Evolutionary conservation across 441 rosid genomes (phyloP).

Genomic region (Adansonia gregorii): DNA sequence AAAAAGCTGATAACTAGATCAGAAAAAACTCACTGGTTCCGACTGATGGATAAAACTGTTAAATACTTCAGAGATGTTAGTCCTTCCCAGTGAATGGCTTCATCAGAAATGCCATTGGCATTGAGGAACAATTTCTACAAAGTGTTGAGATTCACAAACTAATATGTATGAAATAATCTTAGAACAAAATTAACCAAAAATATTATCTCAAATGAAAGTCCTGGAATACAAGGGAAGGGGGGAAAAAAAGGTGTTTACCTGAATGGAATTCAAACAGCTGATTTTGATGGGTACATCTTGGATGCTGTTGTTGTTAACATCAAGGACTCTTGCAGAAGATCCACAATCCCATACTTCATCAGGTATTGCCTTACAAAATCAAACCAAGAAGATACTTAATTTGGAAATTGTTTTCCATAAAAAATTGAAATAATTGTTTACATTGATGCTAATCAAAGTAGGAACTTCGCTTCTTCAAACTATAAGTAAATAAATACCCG

Average conservation of each 20-base stretch:
- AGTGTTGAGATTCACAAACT: constrained; percentile 22
- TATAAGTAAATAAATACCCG: background rate
- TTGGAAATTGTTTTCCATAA: constrained; percentile 11
- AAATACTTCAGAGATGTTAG: constrained; percentile 56
- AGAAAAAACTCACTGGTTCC: constrained; percentile 57
- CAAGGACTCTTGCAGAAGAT: constrained; percentile 61
- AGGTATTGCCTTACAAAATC: constrained; percentile 64
- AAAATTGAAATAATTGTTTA: background rate
- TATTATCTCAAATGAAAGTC: constrained; percentile 22
- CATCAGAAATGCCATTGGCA: constrained; percentile 65
- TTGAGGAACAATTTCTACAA: constrained; percentile 67
- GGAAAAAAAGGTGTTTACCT: constrained; percentile 40
- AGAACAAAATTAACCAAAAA: background rate
- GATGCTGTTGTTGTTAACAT: constrained; percentile 65
- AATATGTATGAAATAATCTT: background rate
- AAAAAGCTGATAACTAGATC: background rate
- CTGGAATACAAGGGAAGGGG: constrained; percentile 9
- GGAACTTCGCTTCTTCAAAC: background rate
- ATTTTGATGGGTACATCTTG: constrained; percentile 55
- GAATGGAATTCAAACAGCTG: constrained; percentile 54
- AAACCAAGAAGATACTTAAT: constrained; percentile 29
- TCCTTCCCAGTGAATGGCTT: constrained; percentile 73
- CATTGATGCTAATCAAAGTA: background rate
- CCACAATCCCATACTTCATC: constrained; percentile 76
- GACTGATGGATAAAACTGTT: constrained; percentile 59